phyloP scores from a whole-genome alignment of 352 stramenopile genomes.

The Achlya hypogyna region DNA sequence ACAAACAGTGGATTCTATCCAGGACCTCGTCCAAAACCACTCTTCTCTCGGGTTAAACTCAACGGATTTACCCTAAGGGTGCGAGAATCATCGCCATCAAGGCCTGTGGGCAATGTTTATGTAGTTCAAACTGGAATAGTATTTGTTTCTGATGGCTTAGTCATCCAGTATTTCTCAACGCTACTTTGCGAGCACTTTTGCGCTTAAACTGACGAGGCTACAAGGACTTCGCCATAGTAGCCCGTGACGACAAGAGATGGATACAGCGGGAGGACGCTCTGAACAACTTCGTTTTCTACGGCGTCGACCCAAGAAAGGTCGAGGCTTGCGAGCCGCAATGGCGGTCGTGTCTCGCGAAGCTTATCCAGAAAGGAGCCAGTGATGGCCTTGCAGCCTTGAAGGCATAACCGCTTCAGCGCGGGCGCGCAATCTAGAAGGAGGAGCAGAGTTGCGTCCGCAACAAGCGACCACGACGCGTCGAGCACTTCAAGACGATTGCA shows the following conservation, averaged over 20 bases:
- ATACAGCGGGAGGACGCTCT: not conserved
- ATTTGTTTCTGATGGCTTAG: too few species aligned
- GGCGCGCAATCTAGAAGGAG: not conserved
- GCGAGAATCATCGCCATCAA: too few species aligned
- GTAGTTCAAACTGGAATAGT: too few species aligned
- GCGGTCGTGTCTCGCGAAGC: not conserved
- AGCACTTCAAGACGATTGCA: not conserved
- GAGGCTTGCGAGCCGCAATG: not conserved
- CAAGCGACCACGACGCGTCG: not conserved
- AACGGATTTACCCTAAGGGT: too few species aligned
- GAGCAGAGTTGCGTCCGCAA: not conserved
- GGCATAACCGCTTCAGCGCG: not conserved
- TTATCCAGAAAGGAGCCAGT: not conserved
- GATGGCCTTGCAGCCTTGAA: not conserved
- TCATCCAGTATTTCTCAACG: too few species aligned
- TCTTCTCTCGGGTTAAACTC: too few species aligned
- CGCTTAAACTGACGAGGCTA: too few species aligned
- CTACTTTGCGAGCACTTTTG: too few species aligned
- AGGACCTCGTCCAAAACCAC: too few species aligned
- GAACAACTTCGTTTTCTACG: not conserved
- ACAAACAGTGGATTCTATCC: too few species aligned
- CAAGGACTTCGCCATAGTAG: not conserved
- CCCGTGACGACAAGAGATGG: not conserved
- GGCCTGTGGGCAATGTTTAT: too few species aligned
- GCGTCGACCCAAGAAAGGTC: constrained; percentile 6